Base-by-base conservation (phyloP, 176 grass and related monocot species). In the Zizania latifolia region DNA sequence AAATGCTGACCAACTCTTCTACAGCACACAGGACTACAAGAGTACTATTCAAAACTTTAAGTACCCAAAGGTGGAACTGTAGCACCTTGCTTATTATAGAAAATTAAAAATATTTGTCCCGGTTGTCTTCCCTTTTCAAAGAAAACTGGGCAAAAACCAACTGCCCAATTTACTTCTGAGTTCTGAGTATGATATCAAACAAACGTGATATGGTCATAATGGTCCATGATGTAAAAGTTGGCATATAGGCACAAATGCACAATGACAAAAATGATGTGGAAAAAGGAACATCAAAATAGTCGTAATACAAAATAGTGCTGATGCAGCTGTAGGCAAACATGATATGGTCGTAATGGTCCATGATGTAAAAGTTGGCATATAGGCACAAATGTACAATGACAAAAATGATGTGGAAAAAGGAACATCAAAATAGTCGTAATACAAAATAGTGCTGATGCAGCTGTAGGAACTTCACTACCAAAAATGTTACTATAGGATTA, bases 1-100 rank as follows among this genome's bases (percentile, higher is more conserved):
- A 72, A 21, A 77, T 30, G 11, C 38, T 66, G 65, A 72, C 46
- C n/a, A 51, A 87, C 66, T 50, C 24, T 59, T 77, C 39, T 66
- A 78, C 17, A 60, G 21, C 38, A 77, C 17, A 44, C 9, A 81
- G 22, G 31, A n/a, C 8, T 70, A 39, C 62, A 81, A 23, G 50
- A 34, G 8, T 62, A 39, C 62, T 69, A 57, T 64, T 70, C 62
- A 58, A 64, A 79, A 56, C 23, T n/a, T n/a, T 19, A 22, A 78
- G 66, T 65, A 21, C 59, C 37, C 45, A 57, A n/a, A 75, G 60
- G 44, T 44, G 61, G 35, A 45, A 29, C 15, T 70, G 78, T 31
- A 71, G 66, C 10, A 0, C 5, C 45, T 24, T 22, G 39, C n/a
- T 2, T 38, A 43, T n/a, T n/a, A n/a, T n/a, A 74, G 51, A 78